These are phyloP conservation scores for Vanilla planifolia DNA, from an alignment of 106 monocot genomes.

Conservation along the genomic window DNA sequence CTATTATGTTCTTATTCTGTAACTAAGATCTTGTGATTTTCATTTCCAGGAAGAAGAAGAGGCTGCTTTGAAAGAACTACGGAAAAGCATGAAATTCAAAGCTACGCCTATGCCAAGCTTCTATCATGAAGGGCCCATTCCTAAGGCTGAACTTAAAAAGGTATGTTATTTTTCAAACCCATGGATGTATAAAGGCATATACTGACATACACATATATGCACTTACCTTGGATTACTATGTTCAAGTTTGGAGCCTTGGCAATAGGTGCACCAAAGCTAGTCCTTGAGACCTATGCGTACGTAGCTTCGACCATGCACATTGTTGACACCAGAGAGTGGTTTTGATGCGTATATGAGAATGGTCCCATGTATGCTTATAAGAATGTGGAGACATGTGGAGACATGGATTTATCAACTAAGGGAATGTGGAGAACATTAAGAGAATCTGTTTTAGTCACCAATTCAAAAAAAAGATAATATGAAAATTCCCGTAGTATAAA, in stretches of 20 bases:
- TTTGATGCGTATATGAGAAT: no score
- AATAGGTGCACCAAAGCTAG: no score
- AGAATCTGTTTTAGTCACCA: no score
- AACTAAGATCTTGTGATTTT: not conserved
- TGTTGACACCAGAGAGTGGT: not conserved
- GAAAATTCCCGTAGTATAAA: no score
- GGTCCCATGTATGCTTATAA: no score
- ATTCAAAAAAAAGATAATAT: no score
- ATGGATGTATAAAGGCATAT: not conserved
- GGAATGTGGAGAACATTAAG: no score
- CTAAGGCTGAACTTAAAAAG: constrained; percentile 70
- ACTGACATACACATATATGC: no score
- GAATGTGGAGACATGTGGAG: no score
- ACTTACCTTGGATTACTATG: not conserved
- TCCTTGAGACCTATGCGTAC: no score
- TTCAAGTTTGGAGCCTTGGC: no score
- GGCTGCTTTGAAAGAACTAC: constrained; percentile 49
- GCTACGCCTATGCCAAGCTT: constrained; percentile 76
- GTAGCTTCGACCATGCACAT: not conserved
- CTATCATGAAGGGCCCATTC: constrained; percentile 63
- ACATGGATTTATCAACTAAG: no score
- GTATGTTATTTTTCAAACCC: constrained; percentile 12
- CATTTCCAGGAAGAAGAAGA: constrained; percentile 55
- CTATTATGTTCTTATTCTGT: not conserved
- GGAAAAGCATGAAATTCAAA: constrained; percentile 62